Base-by-base conservation (phyloP, 441 rosid genomes). In the Eutrema salsugineum region DNA sequence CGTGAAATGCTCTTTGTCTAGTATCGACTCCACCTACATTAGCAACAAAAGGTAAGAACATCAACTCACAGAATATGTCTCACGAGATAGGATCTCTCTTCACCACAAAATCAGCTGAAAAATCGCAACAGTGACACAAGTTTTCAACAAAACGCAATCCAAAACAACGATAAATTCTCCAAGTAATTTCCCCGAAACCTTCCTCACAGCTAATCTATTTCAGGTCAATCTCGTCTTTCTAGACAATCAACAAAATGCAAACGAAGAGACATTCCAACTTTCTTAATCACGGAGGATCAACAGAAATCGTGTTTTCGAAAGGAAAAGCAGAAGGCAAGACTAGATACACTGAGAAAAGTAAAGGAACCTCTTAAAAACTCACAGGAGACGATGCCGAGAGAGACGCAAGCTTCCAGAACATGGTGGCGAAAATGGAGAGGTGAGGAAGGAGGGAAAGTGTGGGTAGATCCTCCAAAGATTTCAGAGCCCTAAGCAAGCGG, bases 391-490 rank as follows among this genome's bases (percentile, higher is more conserved):
- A 84, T 5, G 95, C 79, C 12, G 98, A 87, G 72, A 93, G 86
- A 77, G 91, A 67, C 5, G 93, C 81, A 60, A 93, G 91, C 83
- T 90, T 88, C 97, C 97, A 93, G 64, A 93, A 93, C 97, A 93
- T 93, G 63, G 61, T 0, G 68, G 36, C 30, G 54, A 44, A 14
- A 54, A 9, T 27, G 53, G 1, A 39, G 40, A 64, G 63, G 55
- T 66, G 32, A 28, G 3, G 7, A 8, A 17, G 27, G 51, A 47
- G 27, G 11, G 3, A 12, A 5, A 20, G 17, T 63, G 78, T 8
- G 65, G 30, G 44, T 56, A 73, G 93, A 90, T 88, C 90, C 76
- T 49, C 11, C 72, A 6, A 17, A 27, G 77, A 78, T 9, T 5
- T 71, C 77, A 57, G 57, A 75, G 58, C 17, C 56, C 22, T 9